phyloP scores from a whole-genome alignment of 495 filamentous ascomycete species.

The Podospora didyma region DNA sequence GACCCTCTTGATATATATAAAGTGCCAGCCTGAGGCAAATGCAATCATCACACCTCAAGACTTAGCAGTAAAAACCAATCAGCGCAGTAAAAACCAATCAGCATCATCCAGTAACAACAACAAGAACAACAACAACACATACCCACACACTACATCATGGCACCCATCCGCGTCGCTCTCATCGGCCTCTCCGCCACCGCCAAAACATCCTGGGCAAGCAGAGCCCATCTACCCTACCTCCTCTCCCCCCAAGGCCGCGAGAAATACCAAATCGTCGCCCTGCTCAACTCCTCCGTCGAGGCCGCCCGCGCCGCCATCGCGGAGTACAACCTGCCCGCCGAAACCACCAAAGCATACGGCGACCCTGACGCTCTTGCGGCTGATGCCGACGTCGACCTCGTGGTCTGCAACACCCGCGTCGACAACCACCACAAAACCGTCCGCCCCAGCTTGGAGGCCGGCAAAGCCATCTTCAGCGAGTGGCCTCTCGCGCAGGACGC shows the following conservation, averaged over 20 bases:
- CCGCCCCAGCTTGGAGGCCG: slow-evolving; percentile 44
- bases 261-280: slow-evolving; percentile 53
- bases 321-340: slow-evolving; percentile 37
- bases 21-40: too few species aligned
- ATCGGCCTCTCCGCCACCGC: slow-evolving; percentile 50
- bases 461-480: slow-evolving; percentile 58
- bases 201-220: slow-evolving; percentile 48
- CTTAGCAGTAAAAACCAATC: too few species aligned
- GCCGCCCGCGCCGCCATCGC: slow-evolving; percentile 47
- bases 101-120: too few species aligned
- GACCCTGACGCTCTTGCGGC: slow-evolving; percentile 42
- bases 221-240: slow-evolving; percentile 55
- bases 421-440: slow-evolving; percentile 45
- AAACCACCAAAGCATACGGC: slow-evolving; percentile 46
- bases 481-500: slow-evolving; percentile 49
- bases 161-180: slow-evolving; percentile 52
- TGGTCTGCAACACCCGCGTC: slow-evolving; percentile 52
- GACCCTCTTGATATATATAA: too few species aligned
- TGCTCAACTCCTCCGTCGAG: slow-evolving; percentile 52
- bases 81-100: too few species aligned
- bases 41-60: too few species aligned
- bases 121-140: too few species aligned
- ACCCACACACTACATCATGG: slow-evolving; percentile 27
- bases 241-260: slow-evolving; percentile 31
- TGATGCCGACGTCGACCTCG: slow-evolving; percentile 53